These are phyloP conservation scores for Hanseniaspora sp. DNA, from an alignment of 1,139 yeast species.

Conservation along the genomic window DNA sequence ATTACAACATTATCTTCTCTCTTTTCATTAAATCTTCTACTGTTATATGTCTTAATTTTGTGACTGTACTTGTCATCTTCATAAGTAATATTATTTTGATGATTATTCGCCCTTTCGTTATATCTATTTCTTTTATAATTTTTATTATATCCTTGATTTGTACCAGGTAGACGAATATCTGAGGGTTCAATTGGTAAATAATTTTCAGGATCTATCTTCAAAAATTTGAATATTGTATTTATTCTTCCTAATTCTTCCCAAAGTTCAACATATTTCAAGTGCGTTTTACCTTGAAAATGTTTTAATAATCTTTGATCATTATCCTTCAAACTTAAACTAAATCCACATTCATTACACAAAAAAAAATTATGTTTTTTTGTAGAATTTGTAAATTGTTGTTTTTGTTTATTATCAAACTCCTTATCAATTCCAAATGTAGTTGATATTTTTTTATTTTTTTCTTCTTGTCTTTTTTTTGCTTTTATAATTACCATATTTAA, in stretches of 20 bases:
- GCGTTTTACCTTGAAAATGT: slow-evolving; percentile 83
- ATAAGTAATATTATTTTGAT: background rate
- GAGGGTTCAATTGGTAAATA: background rate
- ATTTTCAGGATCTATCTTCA: slow-evolving; percentile 1
- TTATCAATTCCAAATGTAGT: background rate
- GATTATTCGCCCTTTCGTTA: background rate
- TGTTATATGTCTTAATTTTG: background rate
- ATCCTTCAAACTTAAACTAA: slow-evolving; percentile 75
- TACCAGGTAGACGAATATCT: background rate
- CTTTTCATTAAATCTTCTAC: background rate
- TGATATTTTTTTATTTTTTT: background rate
- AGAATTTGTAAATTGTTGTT: background rate
- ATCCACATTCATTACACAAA: slow-evolving; percentile 87
- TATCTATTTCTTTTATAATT: background rate
- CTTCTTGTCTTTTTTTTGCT: background rate
- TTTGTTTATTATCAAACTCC: background rate
- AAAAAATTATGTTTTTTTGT: slow-evolving; percentile 59
- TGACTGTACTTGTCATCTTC: background rate
- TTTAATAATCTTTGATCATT: slow-evolving; percentile 84
- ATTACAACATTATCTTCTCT: background rate
- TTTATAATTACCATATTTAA: background rate
- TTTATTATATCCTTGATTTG: background rate
- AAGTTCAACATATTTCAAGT: slow-evolving; percentile 69
- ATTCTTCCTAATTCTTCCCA: slow-evolving; percentile 50
- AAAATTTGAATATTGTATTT: slow-evolving; percentile 22